Percentiles rank a stretch among this genome's conserved stretches.
Conservation (phyloP, 1,284 basidiomycete species). For the Irpex rosettiformis region DNA sequence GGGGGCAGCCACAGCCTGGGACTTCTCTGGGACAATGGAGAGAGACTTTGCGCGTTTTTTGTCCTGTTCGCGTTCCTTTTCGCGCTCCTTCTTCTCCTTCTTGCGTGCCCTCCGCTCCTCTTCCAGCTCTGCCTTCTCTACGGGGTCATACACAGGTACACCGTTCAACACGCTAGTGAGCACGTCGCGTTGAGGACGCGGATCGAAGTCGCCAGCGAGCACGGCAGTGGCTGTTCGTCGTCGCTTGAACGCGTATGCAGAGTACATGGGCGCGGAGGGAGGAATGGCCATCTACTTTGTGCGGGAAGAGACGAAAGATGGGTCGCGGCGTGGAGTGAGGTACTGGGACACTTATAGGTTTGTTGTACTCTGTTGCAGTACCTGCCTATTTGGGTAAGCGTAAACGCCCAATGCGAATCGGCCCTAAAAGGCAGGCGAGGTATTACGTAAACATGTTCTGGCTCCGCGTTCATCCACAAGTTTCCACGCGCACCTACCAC, state of each 20-base stretch:
- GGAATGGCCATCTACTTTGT: constrained; percentile 2
- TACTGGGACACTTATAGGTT: constrained; percentile 14
- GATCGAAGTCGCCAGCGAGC: constrained; percentile 70
- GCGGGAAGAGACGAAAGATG: constrained; percentile 7
- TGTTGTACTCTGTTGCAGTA: constrained; percentile 12
- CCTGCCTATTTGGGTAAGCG: neutral
- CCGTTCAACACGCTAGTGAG: constrained; percentile 75
- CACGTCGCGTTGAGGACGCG: constrained; percentile 62
- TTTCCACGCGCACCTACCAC: constrained; percentile 17
- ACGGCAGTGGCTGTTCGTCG: constrained; percentile 72
- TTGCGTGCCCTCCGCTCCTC: constrained; percentile 39
- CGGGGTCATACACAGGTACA: constrained; percentile 56
- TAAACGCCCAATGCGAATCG: neutral
- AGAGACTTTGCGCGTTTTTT: constrained; percentile 19
- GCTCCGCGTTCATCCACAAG: constrained; percentile 17
- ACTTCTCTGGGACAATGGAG: constrained; percentile 11
- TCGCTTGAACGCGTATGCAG: constrained; percentile 20
- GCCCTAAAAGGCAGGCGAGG: constrained; percentile 5
- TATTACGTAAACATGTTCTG: constrained; percentile 7
- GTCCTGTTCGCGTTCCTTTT: constrained; percentile 32
- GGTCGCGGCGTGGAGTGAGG: constrained; percentile 12
- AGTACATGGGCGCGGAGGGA: constrained; percentile 5
- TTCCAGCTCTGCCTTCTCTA: constrained; percentile 57
- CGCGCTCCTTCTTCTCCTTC: constrained; percentile 30
- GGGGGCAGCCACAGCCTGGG: constrained; percentile 16